Conservation (phyloP, 2,329 filamentous ascomycete genomes). For the Hymenoscyphus linearis region DNA sequence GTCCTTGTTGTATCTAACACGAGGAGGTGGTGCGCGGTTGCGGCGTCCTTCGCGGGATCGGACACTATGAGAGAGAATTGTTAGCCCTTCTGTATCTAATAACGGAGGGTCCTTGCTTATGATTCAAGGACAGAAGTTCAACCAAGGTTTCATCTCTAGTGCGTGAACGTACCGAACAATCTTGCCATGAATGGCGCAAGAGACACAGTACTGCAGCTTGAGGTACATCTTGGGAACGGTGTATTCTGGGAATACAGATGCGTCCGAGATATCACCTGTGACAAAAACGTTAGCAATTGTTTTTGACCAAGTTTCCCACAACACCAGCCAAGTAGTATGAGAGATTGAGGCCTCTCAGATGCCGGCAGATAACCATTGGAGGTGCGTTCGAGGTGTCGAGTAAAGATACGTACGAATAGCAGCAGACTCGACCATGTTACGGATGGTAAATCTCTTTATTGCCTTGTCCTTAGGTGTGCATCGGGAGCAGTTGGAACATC, state of each 20-base stretch:
- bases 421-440: constrained; percentile 99
- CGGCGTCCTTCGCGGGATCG: constrained; percentile 94
- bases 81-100: constrained; percentile 37
- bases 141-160: constrained; percentile 57
- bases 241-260: constrained; percentile 99
- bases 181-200: constrained; percentile 99
- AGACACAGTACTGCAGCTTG: constrained; percentile 99
- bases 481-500: constrained; percentile 78
- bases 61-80: constrained; percentile 58
- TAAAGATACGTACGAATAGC: constrained; percentile 81
- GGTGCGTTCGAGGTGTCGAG: neutral
- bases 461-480: constrained; percentile 89
- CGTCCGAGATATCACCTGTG: constrained; percentile 98
- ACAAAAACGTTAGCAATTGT: constrained; percentile 6
- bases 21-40: constrained; percentile 96
- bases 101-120: constrained; percentile 1
- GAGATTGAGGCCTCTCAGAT: neutral
- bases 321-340: neutral
- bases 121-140: constrained; percentile 38
- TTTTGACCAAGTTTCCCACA: neutral
- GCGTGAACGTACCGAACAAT: constrained; percentile 89
- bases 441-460: constrained; percentile 99
- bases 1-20: constrained; percentile 99
- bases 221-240: constrained; percentile 99
- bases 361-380: neutral